phyloP scores from a whole-genome alignment of 306 rosid species.

The Glycine soja region DNA sequence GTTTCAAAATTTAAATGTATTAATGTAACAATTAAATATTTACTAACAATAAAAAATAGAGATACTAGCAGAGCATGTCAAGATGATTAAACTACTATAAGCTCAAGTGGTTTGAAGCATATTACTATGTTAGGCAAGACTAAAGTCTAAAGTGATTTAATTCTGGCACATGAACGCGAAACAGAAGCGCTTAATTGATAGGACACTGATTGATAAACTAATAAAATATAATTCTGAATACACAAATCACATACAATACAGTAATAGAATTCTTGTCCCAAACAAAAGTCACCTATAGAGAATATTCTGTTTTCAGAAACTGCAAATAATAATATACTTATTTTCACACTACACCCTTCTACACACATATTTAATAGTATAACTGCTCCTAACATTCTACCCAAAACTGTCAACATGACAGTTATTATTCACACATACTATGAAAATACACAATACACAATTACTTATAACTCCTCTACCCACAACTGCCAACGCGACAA shows the following conservation, averaged over 20 bases:
- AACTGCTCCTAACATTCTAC: neutral
- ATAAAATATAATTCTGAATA: neutral
- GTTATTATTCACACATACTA: neutral
- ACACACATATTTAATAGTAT: neutral
- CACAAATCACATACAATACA: neutral
- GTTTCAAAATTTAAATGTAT: neutral
- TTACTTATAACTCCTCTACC: neutral
- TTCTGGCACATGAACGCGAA: neutral
- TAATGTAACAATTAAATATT: neutral
- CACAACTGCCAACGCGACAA: neutral
- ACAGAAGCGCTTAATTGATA: conserved; percentile 6
- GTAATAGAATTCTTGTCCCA: no score
- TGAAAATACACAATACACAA: neutral
- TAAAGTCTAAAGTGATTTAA: neutral
- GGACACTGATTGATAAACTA: neutral
- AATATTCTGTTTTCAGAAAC: neutral
- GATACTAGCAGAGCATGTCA: neutral
- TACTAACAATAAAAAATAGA: neutral
- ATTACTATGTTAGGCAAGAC: neutral
- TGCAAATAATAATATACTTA: neutral
- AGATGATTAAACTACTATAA: neutral
- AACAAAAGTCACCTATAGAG: neutral
- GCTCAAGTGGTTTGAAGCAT: neutral
- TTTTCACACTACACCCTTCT: neutral
- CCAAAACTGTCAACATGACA: neutral